phyloP scores from a whole-genome alignment of 352 stramenopile species.

The Phytophthora boehmeriae region DNA sequence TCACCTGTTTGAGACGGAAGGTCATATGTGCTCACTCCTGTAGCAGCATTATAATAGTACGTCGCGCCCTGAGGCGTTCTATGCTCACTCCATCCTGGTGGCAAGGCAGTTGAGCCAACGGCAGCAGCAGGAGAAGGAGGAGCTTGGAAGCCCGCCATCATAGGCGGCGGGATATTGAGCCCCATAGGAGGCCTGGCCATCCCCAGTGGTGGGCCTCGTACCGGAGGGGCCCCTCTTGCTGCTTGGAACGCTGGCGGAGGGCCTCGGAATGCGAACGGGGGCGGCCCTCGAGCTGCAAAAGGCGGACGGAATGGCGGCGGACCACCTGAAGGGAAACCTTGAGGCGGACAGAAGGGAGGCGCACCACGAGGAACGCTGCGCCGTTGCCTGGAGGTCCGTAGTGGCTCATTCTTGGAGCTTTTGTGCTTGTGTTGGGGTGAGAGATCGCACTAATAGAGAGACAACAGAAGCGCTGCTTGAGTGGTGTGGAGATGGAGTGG shows the following conservation, averaged over 20 bases:
- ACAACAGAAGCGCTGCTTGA: neutral
- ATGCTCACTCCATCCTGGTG: slow-evolving; percentile 65
- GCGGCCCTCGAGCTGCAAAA: slow-evolving; percentile 25
- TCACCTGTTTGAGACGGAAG: slow-evolving; percentile 19
- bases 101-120: slow-evolving; percentile 21
- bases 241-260: slow-evolving; percentile 25
- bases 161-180: slow-evolving; percentile 23
- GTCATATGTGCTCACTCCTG: slow-evolving; percentile 72
- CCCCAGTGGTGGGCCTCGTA: slow-evolving; percentile 19
- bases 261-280: slow-evolving; percentile 30
- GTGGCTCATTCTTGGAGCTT: slow-evolving; percentile 33
- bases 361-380: slow-evolving; percentile 24
- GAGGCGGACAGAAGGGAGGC: slow-evolving; percentile 30
- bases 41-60: slow-evolving; percentile 70
- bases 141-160: slow-evolving; percentile 23
- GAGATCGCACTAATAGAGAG: slow-evolving; percentile 1
- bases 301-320: slow-evolving; percentile 33
- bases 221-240: slow-evolving; percentile 5
- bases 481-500: neutral
- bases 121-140: slow-evolving; percentile 20
- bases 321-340: slow-evolving; percentile 23
- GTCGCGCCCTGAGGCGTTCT: slow-evolving; percentile 53
- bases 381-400: slow-evolving; percentile 37
- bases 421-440: neutral
- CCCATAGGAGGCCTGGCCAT: slow-evolving; percentile 30